Percentiles rank a stretch among this genome's conserved stretches.
Conservation (phyloP, 2,329 filamentous ascomycete genomes). For the Xylaria sp. region DNA sequence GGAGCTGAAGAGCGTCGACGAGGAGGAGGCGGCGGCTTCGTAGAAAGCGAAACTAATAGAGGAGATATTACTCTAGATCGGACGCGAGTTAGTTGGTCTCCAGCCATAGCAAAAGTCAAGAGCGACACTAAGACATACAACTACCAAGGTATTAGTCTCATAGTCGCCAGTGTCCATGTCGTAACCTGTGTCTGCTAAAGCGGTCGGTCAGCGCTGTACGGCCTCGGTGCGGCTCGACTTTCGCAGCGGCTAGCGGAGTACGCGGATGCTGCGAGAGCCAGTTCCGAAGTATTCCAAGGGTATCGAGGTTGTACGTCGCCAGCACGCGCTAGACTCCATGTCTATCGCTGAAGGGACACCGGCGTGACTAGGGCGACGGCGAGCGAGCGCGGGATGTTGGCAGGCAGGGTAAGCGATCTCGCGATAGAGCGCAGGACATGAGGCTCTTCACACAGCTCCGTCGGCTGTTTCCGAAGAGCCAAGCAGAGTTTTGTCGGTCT, state of each 20-base stretch:
- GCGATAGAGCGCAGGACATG: slow-evolving; percentile 24
- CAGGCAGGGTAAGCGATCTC: slow-evolving; percentile 23
- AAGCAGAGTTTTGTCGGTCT: background rate
- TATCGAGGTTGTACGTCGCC: slow-evolving; percentile 44
- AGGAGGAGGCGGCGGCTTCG: slow-evolving; percentile 56
- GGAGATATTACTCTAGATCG: slow-evolving; percentile 64
- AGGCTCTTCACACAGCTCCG: background rate
- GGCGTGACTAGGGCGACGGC: slow-evolving; percentile 16
- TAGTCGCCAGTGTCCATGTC: slow-evolving; percentile 73
- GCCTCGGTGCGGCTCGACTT: slow-evolving; percentile 32
- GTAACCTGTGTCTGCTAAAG: slow-evolving; percentile 49
- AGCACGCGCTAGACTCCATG: slow-evolving; percentile 48
- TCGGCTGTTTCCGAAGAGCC: slow-evolving; percentile 4
- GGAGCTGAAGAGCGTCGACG: slow-evolving; percentile 57
- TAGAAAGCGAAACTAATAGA: slow-evolving; percentile 66
- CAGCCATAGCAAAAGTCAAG: slow-evolving; percentile 17
- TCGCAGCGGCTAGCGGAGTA: slow-evolving; percentile 37
- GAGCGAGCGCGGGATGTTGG: slow-evolving; percentile 24
- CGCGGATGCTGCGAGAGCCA: slow-evolving; percentile 20
- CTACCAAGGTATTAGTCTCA: slow-evolving; percentile 69
- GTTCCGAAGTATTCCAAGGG: slow-evolving; percentile 32
- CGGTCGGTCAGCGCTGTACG: slow-evolving; percentile 37
- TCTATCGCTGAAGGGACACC: slow-evolving; percentile 38
- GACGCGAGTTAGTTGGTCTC: slow-evolving; percentile 24
- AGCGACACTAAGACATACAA: slow-evolving; percentile 56